phyloP scores from a whole-genome alignment of 2,329 filamentous ascomycete genomes.

The Talaromyces funiculosus region DNA sequence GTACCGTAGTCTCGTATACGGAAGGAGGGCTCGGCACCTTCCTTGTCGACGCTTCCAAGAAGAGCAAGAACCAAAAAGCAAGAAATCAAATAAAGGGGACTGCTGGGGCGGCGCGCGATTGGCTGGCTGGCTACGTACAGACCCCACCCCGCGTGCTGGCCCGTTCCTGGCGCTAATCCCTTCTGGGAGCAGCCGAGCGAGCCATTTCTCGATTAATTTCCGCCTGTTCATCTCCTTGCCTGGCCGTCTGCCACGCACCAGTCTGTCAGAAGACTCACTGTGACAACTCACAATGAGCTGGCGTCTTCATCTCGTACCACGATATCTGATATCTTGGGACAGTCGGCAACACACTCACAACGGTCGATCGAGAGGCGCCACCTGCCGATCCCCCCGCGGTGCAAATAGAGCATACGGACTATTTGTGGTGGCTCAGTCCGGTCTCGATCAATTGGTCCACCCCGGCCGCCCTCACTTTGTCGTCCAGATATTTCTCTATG shows the following conservation, averaged over 20 bases:
- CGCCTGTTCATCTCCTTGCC: neutral
- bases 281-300: neutral
- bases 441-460: conserved; percentile 4
- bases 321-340: no score
- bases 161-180: conserved; percentile 11
- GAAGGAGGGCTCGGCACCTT: neutral
- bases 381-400: conserved; percentile 11
- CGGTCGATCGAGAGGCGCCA: neutral
- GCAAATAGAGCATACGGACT: neutral
- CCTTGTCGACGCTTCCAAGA: neutral
- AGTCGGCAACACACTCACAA: neutral
- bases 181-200: neutral
- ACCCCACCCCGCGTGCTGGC: conserved; percentile 1
- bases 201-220: conserved; percentile 6
- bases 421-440: neutral
- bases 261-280: neutral
- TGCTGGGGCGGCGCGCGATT: neutral
- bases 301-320: neutral
- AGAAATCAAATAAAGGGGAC: neutral
- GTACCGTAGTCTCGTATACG: neutral
- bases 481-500: neutral
- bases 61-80: neutral
- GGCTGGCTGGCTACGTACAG: neutral
- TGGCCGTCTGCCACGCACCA: neutral
- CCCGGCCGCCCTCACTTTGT: neutral